Evolutionary conservation across 1,284 basidiomycete species (phyloP), one percentile per base, ranked within the genome.

Genomic region (Ustilago nuda): DNA sequence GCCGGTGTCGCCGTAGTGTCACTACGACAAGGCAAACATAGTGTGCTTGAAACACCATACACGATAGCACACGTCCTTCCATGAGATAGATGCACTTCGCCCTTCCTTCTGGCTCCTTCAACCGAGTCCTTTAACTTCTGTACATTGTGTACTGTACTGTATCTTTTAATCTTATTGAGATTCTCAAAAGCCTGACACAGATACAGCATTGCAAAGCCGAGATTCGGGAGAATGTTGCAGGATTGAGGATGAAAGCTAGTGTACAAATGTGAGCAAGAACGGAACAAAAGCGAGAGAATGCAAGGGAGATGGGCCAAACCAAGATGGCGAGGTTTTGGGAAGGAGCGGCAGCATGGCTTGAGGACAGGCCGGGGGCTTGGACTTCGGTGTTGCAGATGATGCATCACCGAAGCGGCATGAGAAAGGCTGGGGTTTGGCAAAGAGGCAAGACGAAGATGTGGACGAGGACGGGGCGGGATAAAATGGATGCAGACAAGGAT

Each of bases 101-200:
- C 27, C 48, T 51, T 32, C 15, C 27, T 33, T 3, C n/a, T 45
- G 5, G 6, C n/a, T 45, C n/a, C 36, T 37, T 37, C 36, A 37
- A 37, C 36, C 5, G 36, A 9, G 36, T 37, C 36, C 9, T 9
- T 37, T 45, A 45, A 19, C 43, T 45, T 48, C 50, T 69, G 57
- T 64, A 58, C 67, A 43, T 41, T 64, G 30, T 64, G 61, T 64
- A 70, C 61, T 64, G 61, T 64, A 70, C 61, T 64, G 53, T 69
- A 64, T 56, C 61, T 48, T 53, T 33, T 62, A 68, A 68, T 68
- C 54, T 45, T 32, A 53, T 36, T 3, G 8, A 8, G 27, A 50
- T 50, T 50, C 48, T 50, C 30, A 32, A 32, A 32, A 12, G 12
- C 23, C 30, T 17, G 3, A n/a, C 4, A 30, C 27, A 6, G 23